These are phyloP conservation scores for Sugiyamaella novakii DNA, from an alignment of 1,139 yeast species.

Conservation along the genomic window DNA sequence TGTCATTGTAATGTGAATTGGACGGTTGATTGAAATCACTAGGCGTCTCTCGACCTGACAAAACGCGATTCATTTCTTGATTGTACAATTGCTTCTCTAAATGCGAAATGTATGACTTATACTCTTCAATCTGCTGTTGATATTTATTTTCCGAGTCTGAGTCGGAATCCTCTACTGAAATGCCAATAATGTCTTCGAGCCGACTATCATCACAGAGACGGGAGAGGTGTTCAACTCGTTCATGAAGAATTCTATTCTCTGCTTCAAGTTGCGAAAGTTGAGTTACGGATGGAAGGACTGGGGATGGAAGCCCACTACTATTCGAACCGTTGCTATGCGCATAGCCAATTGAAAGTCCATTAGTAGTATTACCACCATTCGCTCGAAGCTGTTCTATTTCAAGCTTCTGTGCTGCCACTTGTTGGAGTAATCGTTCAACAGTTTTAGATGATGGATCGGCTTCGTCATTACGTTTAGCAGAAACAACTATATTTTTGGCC, in stretches of 20 bases:
- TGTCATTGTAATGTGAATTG: constrained; percentile 28
- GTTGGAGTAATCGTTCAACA: constrained; percentile 37
- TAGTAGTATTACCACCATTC: constrained; percentile 16
- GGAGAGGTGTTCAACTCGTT: constrained; percentile 67
- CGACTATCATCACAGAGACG: constrained; percentile 61
- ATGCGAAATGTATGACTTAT: constrained; percentile 62
- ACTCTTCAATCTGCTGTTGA: constrained; percentile 54
- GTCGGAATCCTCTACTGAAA: constrained; percentile 27
- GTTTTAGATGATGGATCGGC: constrained; percentile 30
- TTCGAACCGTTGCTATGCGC: not conserved
- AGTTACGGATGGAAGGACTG: constrained; percentile 10
- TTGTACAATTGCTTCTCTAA: constrained; percentile 60
- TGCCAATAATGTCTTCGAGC: constrained; percentile 48
- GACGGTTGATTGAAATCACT: constrained; percentile 15
- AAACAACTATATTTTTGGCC: constrained; percentile 80
- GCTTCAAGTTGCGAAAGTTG: constrained; percentile 55
- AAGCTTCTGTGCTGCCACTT: constrained; percentile 46
- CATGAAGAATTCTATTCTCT: constrained; percentile 62
- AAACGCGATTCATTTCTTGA: constrained; percentile 34
- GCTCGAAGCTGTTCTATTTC: constrained; percentile 40
- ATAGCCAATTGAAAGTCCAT: constrained; percentile 12
- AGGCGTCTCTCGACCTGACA: constrained; percentile 14
- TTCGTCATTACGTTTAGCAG: constrained; percentile 56
- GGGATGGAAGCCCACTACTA: constrained; percentile 13
- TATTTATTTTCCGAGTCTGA: constrained; percentile 19